phyloP scores from a whole-genome alignment of 768 basidiomycete genomes.

The Crucibulum laeve region DNA sequence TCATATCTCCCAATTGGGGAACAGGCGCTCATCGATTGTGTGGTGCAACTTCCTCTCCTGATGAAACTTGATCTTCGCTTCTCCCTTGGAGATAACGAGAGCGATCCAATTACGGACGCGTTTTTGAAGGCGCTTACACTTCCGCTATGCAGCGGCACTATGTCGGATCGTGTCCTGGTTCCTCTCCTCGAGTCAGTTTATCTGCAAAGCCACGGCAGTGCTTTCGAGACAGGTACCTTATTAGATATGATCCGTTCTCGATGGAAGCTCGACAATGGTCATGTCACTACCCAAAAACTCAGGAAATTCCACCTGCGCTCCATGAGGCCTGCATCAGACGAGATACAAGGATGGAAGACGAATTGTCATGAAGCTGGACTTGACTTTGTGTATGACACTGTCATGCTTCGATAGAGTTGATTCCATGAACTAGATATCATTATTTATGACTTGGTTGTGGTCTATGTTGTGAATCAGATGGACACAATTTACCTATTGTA shows the following conservation, averaged over 20 bases:
- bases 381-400: constrained; percentile 18
- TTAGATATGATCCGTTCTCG: constrained; percentile 29
- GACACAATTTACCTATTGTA: too few relatives aligned
- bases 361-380: constrained; percentile 21
- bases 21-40: constrained; percentile 22
- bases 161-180: background rate
- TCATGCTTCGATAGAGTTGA: constrained; percentile 13
- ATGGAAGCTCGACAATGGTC: constrained; percentile 13
- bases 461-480: too few relatives aligned
- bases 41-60: constrained; percentile 24
- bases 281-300: constrained; percentile 12
- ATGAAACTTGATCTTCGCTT: constrained; percentile 28
- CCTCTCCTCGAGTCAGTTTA: constrained; percentile 24
- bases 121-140: constrained; percentile 20
- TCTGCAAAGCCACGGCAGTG: constrained; percentile 30
- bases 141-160: background rate
- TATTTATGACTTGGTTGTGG: too few relatives aligned
- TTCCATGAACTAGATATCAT: background rate
- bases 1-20: constrained; percentile 35
- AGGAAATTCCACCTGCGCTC: constrained; percentile 23
- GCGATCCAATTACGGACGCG: constrained; percentile 32
- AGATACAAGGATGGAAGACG: constrained; percentile 13
- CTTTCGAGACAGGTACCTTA: constrained; percentile 17
- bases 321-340: constrained; percentile 18
- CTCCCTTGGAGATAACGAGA: constrained; percentile 22